A percentile compares a stretch with the other conserved stretches of the same genome.
phyloP scores from a whole-genome alignment of 306 rosid species.

The Quercus wislizeni region DNA sequence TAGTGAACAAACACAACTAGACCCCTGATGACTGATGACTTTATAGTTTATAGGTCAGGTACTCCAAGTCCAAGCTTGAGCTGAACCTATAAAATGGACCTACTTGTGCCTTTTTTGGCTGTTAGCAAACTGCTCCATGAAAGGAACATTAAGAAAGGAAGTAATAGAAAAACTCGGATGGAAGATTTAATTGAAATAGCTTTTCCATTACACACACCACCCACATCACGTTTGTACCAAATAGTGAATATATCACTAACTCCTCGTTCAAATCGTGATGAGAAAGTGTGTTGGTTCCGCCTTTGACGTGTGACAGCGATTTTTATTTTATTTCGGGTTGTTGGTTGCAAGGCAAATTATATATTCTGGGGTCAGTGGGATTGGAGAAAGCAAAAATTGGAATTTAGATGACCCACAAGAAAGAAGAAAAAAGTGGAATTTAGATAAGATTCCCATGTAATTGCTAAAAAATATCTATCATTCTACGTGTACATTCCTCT shows the following conservation, averaged over 20 bases:
- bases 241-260: slow-evolving; percentile 10
- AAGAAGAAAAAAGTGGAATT: not conserved
- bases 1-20: slow-evolving; percentile 1
- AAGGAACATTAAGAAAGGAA: not conserved
- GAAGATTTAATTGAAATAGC: slow-evolving; percentile 18
- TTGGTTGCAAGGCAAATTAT: slow-evolving; percentile 21
- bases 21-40: slow-evolving; percentile 6
- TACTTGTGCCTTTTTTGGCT: slow-evolving; percentile 1
- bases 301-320: slow-evolving; percentile 26
- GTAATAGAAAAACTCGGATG: not conserved
- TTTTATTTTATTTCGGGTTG: slow-evolving; percentile 16
- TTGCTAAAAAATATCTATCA: not conserved
- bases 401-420: not conserved
- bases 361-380: slow-evolving; percentile 2
- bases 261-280: slow-evolving; percentile 10
- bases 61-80: not conserved
- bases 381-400: not conserved
- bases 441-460: slow-evolving; percentile 10
- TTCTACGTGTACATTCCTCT: not conserved
- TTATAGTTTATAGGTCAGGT: not conserved
- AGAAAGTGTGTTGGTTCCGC: slow-evolving; percentile 35
- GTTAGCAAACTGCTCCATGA: slow-evolving; percentile 19
- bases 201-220: slow-evolving; percentile 8
- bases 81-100: not conserved
- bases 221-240: slow-evolving; percentile 20